Conservation (phyloP, 257 asterid genomes). For the Solanum boliviense region DNA sequence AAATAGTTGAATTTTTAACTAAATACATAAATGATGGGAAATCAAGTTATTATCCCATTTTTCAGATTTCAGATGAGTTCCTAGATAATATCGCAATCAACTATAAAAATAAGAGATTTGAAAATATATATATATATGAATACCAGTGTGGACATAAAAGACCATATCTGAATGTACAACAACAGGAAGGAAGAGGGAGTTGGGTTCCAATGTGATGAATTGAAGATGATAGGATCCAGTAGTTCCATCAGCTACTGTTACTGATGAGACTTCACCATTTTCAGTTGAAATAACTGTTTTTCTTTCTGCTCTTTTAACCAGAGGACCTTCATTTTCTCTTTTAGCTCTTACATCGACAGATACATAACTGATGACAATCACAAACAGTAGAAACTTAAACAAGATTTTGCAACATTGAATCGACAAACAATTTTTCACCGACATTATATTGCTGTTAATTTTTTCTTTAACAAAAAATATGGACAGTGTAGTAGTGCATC, state of each 20-base stretch:
- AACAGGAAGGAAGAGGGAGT: conserved; percentile 67
- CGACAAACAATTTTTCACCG: neutral
- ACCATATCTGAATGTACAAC: conserved; percentile 64
- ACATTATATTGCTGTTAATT: neutral
- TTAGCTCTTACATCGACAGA: neutral
- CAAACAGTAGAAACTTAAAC: neutral
- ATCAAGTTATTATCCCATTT: too few species aligned
- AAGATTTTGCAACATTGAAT: neutral
- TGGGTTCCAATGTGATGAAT: conserved; percentile 79
- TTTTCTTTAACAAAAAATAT: neutral
- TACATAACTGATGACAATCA: neutral
- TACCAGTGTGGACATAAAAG: conserved; percentile 86
- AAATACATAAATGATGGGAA: neutral
- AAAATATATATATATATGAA: neutral
- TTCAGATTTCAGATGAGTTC: too few species aligned
- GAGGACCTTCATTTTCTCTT: neutral
- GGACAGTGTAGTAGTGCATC: too few species aligned
- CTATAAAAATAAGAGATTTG: too few species aligned
- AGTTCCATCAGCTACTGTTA: conserved; percentile 14
- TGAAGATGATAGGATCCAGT: conserved; percentile 48
- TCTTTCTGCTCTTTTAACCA: conserved; percentile 38
- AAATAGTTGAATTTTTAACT: neutral
- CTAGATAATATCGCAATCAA: too few species aligned
- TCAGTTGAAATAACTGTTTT: conserved; percentile 29
- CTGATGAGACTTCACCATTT: conserved; percentile 57